Base-by-base conservation (phyloP, 108 stramenopile species). In the Nitzschia putrida region DNA sequence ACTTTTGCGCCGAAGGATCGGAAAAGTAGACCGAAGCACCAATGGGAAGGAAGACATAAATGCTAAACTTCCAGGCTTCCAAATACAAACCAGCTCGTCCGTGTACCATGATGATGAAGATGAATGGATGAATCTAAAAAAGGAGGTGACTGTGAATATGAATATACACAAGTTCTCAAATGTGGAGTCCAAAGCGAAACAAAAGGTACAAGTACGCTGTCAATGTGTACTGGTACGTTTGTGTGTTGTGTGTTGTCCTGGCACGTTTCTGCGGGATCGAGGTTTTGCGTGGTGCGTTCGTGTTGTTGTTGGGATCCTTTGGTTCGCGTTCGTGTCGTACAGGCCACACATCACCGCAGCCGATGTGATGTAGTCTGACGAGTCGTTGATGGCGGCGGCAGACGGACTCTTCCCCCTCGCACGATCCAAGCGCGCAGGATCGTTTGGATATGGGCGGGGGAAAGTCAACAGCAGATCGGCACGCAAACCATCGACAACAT, bases 61-160 rank as follows among this genome's bases (percentile, higher is more conserved):
- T 41, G 20, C 66, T 73, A 61, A 94, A 94, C 57, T 94, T 94
- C 73, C 83, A 89, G 12, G 82, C 88, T 66, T 94, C 93, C 63
- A 94, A 69, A 18, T 77, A 80, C 53, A 91, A 37, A 39, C 89
- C 88, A 40, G 74, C 73, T 42, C 69, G 73, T 57, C 90, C 90
- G 23, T 86, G 85, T 7, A 89, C 93, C 93, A 94, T 92, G 20
- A 7, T 82, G 64, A 6, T 0, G 22, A 7, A 34, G 29, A 4
- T 34, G 29, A 34, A 34, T 4, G 4, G 4, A 51, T 57, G 24
- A 50, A 16, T 45, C 11, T 45, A 45, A 45, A 9, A 45, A 45
- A 45, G 11, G 44, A 9, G 44, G 13, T 12, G 44, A 45, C 9
- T 45, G 44, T n/a, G n/a, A n/a, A n/a, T n/a, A n/a, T n/a, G n/a